Conservation (phyloP, 768 basidiomycete species). For the Rubroboletus satanas region DNA sequence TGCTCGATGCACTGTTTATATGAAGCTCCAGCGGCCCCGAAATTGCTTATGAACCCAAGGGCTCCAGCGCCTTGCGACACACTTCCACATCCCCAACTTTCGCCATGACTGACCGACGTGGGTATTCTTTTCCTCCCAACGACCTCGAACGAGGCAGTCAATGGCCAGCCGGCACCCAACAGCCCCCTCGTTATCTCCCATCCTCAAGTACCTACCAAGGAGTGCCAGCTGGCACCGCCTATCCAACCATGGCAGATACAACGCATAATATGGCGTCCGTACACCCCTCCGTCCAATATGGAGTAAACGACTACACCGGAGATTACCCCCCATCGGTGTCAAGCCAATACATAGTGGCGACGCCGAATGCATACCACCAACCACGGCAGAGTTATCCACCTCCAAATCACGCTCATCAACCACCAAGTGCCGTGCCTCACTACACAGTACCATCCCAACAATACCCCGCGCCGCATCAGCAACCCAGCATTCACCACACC, state of each 20-base stretch:
- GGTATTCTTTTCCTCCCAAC: constrained; percentile 22
- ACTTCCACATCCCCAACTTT: background rate
- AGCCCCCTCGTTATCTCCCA: constrained; percentile 24
- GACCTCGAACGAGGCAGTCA: constrained; percentile 21
- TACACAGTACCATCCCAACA: constrained; percentile 27
- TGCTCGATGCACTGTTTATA: constrained; percentile 26
- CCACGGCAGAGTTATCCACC: constrained; percentile 27
- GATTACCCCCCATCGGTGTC: constrained; percentile 13
- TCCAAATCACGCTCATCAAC: constrained; percentile 28
- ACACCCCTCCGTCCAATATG: constrained; percentile 23
- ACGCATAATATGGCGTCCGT: constrained; percentile 20
- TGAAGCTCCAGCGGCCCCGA: constrained; percentile 28
- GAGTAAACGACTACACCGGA: constrained; percentile 19
- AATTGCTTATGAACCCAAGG: constrained; percentile 34
- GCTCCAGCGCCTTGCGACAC: constrained; percentile 7
- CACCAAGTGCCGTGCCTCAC: constrained; percentile 33
- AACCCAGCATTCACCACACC: constrained; percentile 19
- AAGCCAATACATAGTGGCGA: constrained; percentile 19
- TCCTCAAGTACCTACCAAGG: constrained; percentile 21
- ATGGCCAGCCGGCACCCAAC: constrained; percentile 22
- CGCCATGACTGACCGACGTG: constrained; percentile 31
- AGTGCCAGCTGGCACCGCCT: constrained; percentile 10
- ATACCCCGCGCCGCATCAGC: constrained; percentile 28
- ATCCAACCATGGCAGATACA: constrained; percentile 14
- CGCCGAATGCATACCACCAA: constrained; percentile 20